Evolutionary conservation across 2,329 filamentous ascomycete species (phyloP).

Genomic region (Hymenoscyphus linearis): DNA sequence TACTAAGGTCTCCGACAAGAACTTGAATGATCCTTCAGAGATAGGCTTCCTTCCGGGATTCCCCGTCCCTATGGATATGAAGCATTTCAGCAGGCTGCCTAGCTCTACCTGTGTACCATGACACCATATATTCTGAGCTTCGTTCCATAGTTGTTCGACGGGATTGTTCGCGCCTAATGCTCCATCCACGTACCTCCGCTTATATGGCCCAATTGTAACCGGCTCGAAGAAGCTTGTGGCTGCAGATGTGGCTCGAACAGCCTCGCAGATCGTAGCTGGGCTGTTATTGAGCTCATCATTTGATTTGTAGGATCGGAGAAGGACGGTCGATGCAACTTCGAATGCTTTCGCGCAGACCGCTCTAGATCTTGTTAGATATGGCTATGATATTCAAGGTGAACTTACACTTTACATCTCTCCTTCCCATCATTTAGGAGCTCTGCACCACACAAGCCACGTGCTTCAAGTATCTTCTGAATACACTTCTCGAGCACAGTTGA

Average conservation of each 20-base stretch:
- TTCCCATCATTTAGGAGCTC: too few species aligned
- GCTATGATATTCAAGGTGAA: too few species aligned
- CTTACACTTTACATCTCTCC: too few species aligned
- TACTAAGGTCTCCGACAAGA: constrained; percentile 24
- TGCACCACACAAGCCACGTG: too few species aligned
- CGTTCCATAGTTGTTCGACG: constrained; percentile 26
- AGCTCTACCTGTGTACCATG: constrained; percentile 24
- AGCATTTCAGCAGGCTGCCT: constrained; percentile 29
- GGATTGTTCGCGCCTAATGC: constrained; percentile 31
- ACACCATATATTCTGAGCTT: constrained; percentile 30
- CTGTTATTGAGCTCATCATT: constrained; percentile 20
- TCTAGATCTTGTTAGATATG: too few species aligned
- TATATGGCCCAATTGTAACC: constrained; percentile 26
- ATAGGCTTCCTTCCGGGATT: constrained; percentile 22
- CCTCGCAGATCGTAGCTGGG: constrained; percentile 29
- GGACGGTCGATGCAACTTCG: too few species aligned
- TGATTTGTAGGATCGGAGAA: constrained; percentile 28
- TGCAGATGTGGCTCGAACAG: constrained; percentile 31
- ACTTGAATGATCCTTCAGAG: constrained; percentile 17
- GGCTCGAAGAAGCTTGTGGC: constrained; percentile 29
- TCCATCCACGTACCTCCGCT: constrained; percentile 27
- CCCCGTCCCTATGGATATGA: constrained; percentile 31
- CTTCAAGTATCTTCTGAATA: too few species aligned
- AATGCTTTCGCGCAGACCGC: too few species aligned
- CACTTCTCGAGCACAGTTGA: too few species aligned